Evolutionary conservation across 2,329 filamentous ascomycete species (phyloP).

Genomic region (Didymella keratinophila): DNA sequence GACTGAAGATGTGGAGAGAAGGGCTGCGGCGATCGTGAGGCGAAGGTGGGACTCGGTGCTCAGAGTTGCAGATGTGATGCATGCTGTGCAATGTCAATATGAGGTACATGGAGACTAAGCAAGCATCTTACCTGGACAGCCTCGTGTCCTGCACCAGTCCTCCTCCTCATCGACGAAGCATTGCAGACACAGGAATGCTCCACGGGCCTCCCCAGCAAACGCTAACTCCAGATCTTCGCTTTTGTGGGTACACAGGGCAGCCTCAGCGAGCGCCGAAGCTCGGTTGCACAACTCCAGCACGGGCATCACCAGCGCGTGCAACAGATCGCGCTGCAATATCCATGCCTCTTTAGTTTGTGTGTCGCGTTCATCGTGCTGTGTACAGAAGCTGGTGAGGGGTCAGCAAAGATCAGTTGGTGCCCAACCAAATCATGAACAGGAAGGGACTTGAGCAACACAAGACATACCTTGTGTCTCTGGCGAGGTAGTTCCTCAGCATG

Average conservation of each 20-base stretch:
- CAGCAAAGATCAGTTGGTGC: slow-evolving; percentile 4
- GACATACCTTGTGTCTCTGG: slow-evolving; percentile 52
- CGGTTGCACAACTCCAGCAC: slow-evolving; percentile 64
- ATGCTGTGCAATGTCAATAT: slow-evolving; percentile 44
- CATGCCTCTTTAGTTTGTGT: slow-evolving; percentile 49
- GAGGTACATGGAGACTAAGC: too few relatives aligned
- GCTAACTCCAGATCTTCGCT: slow-evolving; percentile 64
- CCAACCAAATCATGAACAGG: neutral
- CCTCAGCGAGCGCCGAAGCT: slow-evolving; percentile 61
- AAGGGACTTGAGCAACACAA: slow-evolving; percentile 8
- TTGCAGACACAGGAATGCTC: slow-evolving; percentile 66
- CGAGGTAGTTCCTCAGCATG: slow-evolving; percentile 54
- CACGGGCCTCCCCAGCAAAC: slow-evolving; percentile 64
- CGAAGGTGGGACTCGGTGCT: slow-evolving; percentile 59
- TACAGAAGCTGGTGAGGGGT: slow-evolving; percentile 53
- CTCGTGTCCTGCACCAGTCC: slow-evolving; percentile 64
- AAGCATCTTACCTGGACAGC: slow-evolving; percentile 56
- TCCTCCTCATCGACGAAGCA: slow-evolving; percentile 65
- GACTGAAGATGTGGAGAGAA: slow-evolving; percentile 50
- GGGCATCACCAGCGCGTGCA: slow-evolving; percentile 66
- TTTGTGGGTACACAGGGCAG: slow-evolving; percentile 57
- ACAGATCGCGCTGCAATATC: slow-evolving; percentile 65
- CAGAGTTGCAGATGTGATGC: slow-evolving; percentile 54
- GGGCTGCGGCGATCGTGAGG: slow-evolving; percentile 57
- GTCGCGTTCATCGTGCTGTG: slow-evolving; percentile 48